Evolutionary conservation across 805 yeast species (phyloP).

Genomic region (Myxozyma kluyveri): DNA sequence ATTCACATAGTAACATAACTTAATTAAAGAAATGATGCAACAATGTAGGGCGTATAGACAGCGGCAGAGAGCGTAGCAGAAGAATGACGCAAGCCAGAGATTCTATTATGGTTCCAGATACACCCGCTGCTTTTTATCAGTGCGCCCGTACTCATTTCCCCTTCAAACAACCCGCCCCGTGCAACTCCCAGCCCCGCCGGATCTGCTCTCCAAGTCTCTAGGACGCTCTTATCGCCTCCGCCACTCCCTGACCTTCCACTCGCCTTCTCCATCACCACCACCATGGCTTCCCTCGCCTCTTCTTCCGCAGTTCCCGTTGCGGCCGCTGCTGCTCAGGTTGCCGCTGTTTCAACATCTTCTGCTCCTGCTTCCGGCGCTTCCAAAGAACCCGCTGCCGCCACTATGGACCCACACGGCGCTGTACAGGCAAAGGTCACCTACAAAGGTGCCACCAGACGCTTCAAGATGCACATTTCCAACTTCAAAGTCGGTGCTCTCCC

Average conservation of each 20-base stretch:
- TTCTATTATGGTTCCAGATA: too few species aligned
- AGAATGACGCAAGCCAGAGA: too few species aligned
- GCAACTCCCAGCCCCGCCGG: too few species aligned
- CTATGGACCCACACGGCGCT: constrained; percentile 8
- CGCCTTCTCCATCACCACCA: not conserved
- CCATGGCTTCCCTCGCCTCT: not conserved
- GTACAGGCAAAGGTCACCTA: constrained; percentile 23
- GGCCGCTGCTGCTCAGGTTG: not conserved
- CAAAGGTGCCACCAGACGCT: constrained; percentile 16
- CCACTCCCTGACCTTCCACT: not conserved
- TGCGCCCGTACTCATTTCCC: too few species aligned
- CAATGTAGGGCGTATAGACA: too few species aligned
- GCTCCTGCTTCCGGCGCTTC: constrained; percentile 1
- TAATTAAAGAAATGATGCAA: too few species aligned
- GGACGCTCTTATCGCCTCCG: not conserved
- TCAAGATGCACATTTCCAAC: constrained; percentile 12
- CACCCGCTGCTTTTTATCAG: too few species aligned
- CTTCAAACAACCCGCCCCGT: too few species aligned
- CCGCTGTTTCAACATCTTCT: not conserved
- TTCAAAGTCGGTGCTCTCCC: constrained; percentile 9
- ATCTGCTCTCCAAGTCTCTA: too few species aligned
- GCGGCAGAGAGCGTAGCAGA: too few species aligned
- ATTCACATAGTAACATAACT: too few species aligned
- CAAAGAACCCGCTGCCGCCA: not conserved
- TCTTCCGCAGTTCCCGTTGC: not conserved